These are phyloP conservation scores for Ganoderma lingzhi DNA, from an alignment of 1,284 basidiomycete genomes.

Conservation along the genomic window DNA sequence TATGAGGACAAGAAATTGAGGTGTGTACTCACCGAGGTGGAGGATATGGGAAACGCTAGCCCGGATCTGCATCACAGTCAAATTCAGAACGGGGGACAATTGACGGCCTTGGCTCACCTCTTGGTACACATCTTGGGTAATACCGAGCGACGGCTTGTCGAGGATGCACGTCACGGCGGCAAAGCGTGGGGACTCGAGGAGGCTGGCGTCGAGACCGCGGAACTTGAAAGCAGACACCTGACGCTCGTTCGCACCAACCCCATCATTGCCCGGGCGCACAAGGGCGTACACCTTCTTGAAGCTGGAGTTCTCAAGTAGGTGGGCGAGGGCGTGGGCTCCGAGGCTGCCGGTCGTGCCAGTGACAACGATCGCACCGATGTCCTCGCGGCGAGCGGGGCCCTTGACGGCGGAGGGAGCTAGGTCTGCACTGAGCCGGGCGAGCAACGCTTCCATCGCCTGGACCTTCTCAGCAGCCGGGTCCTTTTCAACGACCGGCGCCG, in stretches of 20 bases:
- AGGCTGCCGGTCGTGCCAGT: conserved; percentile 1
- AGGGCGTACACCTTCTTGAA: conserved; percentile 1
- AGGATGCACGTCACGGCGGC: background rate
- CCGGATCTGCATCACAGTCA: background rate
- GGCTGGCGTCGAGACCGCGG: background rate
- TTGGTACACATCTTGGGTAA: background rate
- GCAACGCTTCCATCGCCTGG: background rate
- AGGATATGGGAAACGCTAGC: background rate
- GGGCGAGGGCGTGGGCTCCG: background rate
- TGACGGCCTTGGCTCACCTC: background rate
- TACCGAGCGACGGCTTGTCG: background rate
- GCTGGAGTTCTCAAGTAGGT: conserved; percentile 1
- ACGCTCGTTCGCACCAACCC: background rate
- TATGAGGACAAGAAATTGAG: background rate
- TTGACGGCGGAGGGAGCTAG: background rate
- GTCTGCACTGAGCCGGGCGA: background rate
- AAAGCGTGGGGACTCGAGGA: background rate
- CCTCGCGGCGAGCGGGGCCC: background rate
- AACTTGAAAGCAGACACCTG: background rate
- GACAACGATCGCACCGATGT: background rate
- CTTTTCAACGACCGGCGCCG: background rate
- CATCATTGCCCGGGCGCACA: background rate
- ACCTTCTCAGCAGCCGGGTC: background rate
- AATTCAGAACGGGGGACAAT: background rate
- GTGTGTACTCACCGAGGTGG: background rate